Base-by-base conservation (phyloP, 1,139 yeast genomes). In the Petasospora rhodanensis region DNA sequence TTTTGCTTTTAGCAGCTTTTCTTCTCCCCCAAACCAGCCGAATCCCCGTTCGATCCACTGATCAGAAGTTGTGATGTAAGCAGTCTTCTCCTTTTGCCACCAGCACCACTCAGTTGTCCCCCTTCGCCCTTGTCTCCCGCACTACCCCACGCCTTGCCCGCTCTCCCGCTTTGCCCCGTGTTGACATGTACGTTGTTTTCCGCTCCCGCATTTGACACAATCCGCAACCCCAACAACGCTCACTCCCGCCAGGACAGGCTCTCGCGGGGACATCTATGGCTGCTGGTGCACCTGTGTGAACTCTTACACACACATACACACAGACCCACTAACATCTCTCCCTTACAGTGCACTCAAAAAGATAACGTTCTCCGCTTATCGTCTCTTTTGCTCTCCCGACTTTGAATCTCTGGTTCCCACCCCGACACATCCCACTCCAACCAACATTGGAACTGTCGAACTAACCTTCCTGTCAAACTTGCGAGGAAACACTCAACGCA, bases 401-500 rank as follows among this genome's bases (percentile, higher is more conserved):
- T 36, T 34, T 26, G 36, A 17, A 32, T 36, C 36, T 36, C 40
- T 32, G 37, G 40, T 36, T 30, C n/a, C 7, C 15, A 6, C 14
- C 25, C 30, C 29, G n/a, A n/a, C n/a, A n/a, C n/a, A n/a, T n/a
- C n/a, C n/a, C n/a, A n/a, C n/a, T n/a, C n/a, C n/a, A n/a, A n/a
- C n/a, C n/a, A n/a, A n/a, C n/a, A n/a, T n/a, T n/a, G n/a, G n/a
- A n/a, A n/a, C n/a, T n/a, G n/a, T n/a, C n/a, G n/a, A n/a, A n/a
- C n/a, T n/a, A n/a, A n/a, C n/a, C 31, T 9, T 15, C n/a, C 19
- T 18, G 19, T 7, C 19, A 18, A 6, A 31, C 38, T 35, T 35
- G 39, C 22, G 36, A 35, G 35, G 39, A 35, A 19, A 35, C 36
- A 35, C 23, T 32, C n/a, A n/a, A n/a, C n/a, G n/a, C n/a, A n/a